Conservation (phyloP, 306 rosid genomes). For the Gastrolobium bilobum region DNA sequence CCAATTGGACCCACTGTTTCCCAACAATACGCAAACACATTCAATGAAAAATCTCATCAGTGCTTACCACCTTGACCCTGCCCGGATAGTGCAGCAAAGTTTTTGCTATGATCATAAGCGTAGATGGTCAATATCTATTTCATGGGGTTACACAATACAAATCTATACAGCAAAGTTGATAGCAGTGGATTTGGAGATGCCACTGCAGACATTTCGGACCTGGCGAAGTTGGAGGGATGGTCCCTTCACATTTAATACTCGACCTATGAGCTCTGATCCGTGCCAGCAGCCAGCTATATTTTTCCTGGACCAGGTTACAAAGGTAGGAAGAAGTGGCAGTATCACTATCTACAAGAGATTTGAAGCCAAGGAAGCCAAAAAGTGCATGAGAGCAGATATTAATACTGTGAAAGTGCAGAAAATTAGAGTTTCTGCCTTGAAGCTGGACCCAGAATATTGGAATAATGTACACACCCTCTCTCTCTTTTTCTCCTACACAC, state of each 20-base stretch:
- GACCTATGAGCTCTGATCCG: conserved; percentile 73
- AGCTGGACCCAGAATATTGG: conserved; percentile 72
- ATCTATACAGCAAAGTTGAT: conserved; percentile 64
- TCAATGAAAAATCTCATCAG: conserved; percentile 62
- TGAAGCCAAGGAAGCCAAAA: conserved; percentile 33
- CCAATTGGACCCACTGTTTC: conserved; percentile 66
- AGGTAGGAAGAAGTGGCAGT: conserved; percentile 63
- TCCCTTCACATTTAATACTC: conserved; percentile 88
- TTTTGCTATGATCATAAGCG: conserved; percentile 70
- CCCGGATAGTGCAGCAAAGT: conserved; percentile 77
- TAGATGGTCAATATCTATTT: conserved; percentile 78
- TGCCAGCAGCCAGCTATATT: conserved; percentile 68
- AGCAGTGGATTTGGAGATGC: conserved; percentile 66
- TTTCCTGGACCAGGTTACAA: conserved; percentile 59
- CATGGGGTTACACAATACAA: conserved; percentile 96
- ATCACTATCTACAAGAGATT: conserved; percentile 63
- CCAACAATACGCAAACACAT: conserved; percentile 58
- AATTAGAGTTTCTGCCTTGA: conserved; percentile 71
- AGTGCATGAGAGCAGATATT: conserved; percentile 50
- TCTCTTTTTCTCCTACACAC: not conserved
- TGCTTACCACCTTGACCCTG: conserved; percentile 74
- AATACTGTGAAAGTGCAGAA: conserved; percentile 50
- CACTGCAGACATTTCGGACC: conserved; percentile 80
- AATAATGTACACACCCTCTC: conserved; percentile 55
- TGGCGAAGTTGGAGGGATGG: conserved; percentile 83